phyloP scores from a whole-genome alignment of 768 basidiomycete species.

The Phanerochaete sordida region DNA sequence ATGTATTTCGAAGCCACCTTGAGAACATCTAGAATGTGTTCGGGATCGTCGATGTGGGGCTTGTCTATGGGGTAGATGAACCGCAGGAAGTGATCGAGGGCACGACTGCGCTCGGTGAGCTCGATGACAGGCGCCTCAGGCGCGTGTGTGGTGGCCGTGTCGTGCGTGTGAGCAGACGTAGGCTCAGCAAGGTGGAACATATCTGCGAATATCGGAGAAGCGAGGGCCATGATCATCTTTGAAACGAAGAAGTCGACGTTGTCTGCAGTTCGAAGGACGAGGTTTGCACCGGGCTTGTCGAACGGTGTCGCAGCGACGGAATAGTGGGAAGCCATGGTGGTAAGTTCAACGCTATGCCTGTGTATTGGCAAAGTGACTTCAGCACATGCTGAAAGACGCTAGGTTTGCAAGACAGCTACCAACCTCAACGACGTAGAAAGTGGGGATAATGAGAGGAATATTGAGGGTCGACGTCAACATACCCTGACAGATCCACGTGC shows the following conservation, averaged over 20 bases:
- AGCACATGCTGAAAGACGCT: no score
- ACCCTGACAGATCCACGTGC: background rate
- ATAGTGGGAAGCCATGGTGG: background rate
- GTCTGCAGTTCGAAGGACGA: conserved; percentile 55
- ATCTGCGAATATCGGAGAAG: conserved; percentile 49
- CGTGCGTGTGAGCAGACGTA: background rate
- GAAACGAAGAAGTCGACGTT: conserved; percentile 45
- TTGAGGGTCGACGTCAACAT: background rate
- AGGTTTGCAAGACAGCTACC: no score
- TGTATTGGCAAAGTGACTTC: no score
- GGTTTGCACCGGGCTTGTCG: conserved; percentile 28
- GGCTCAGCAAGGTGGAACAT: background rate
- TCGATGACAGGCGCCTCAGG: conserved; percentile 2
- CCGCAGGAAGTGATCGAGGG: conserved; percentile 9
- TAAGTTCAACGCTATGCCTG: no score
- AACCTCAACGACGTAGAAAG: background rate
- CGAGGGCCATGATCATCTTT: conserved; percentile 50
- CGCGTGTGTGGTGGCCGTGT: background rate
- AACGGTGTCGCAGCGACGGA: background rate
- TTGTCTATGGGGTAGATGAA: conserved; percentile 13
- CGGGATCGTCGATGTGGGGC: background rate
- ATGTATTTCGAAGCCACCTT: conserved; percentile 21
- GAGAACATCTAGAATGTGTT: conserved; percentile 5
- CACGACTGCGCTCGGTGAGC: conserved; percentile 14
- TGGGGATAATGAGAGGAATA: background rate